Percentiles rank a stretch among this genome's conserved stretches.
These are phyloP conservation scores for Ceratobasidium sp. DNA, from an alignment of 1,284 basidiomycete species.

Conservation along the genomic window DNA sequence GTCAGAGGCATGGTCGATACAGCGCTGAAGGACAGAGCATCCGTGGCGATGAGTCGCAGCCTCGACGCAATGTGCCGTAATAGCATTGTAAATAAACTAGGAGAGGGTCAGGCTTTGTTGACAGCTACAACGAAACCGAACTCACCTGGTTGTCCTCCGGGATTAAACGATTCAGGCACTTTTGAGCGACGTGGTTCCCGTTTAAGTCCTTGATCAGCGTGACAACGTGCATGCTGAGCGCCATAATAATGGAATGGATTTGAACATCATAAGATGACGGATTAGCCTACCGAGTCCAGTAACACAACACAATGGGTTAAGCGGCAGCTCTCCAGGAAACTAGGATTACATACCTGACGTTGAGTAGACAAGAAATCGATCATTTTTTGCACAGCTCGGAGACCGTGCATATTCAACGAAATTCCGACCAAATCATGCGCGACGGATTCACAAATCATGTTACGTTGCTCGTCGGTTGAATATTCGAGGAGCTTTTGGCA, in stretches of 20 bases:
- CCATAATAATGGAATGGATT: slow-evolving; percentile 98
- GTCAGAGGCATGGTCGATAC: slow-evolving; percentile 98
- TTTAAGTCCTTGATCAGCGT: slow-evolving; percentile 99
- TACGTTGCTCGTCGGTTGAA: slow-evolving; percentile 97
- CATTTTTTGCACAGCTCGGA: slow-evolving; percentile 99
- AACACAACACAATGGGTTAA: slow-evolving; percentile 28
- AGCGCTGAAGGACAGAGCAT: slow-evolving; percentile 98
- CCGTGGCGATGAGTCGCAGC: slow-evolving; percentile 99
- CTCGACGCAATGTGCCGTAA: slow-evolving; percentile 98
- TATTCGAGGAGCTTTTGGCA: slow-evolving; percentile 99
- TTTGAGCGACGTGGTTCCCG: slow-evolving; percentile 99
- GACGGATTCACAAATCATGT: slow-evolving; percentile 97
- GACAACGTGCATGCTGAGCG: slow-evolving; percentile 96
- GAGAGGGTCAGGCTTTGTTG: slow-evolving; percentile 41
- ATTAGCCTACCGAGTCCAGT: slow-evolving; percentile 42
- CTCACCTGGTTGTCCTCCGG: slow-evolving; percentile 96
- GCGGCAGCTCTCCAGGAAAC: slow-evolving; percentile 46
- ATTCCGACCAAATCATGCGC: slow-evolving; percentile 98
- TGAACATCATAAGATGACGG: slow-evolving; percentile 74
- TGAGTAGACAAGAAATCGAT: slow-evolving; percentile 99
- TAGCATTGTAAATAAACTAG: slow-evolving; percentile 99
- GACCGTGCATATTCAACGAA: slow-evolving; percentile 99
- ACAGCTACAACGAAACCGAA: slow-evolving; percentile 47
- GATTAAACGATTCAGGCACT: slow-evolving; percentile 97
- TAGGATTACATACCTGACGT: slow-evolving; percentile 77